These are phyloP conservation scores for Taphrina pruni DNA, from an alignment of 1,139 yeast species.

Conservation along the genomic window DNA sequence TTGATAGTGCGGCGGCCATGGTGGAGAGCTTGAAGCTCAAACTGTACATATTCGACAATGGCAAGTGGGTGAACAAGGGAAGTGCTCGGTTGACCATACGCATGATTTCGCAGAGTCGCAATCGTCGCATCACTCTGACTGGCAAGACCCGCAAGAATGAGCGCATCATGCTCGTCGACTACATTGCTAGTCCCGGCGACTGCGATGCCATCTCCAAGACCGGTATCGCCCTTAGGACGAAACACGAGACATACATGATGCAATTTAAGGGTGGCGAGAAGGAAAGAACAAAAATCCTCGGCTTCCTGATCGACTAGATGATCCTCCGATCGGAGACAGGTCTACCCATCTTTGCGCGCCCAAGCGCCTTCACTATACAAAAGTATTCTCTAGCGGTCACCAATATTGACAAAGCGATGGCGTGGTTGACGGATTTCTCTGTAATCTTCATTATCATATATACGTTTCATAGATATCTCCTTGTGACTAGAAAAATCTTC, in stretches of 20 bases:
- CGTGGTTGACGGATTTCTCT: background rate
- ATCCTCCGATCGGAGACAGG: background rate
- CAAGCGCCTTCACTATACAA: background rate
- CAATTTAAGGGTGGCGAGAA: constrained; percentile 40
- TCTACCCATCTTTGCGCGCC: too few relatives aligned
- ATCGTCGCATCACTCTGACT: constrained; percentile 33
- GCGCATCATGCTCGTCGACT: constrained; percentile 26
- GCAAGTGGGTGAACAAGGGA: constrained; percentile 40
- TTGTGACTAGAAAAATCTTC: too few relatives aligned
- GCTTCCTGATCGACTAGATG: constrained; percentile 14
- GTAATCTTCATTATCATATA: background rate
- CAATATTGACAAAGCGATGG: background rate
- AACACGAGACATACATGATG: constrained; percentile 31
- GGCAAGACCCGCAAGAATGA: constrained; percentile 37
- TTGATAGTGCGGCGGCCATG: constrained; percentile 14
- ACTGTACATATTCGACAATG: constrained; percentile 30
- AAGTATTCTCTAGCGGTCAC: background rate
- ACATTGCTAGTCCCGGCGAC: constrained; percentile 27
- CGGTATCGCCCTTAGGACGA: constrained; percentile 28
- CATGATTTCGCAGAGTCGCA: constrained; percentile 23
- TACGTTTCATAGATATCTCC: background rate
- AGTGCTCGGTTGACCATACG: constrained; percentile 28
- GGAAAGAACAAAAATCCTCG: constrained; percentile 27
- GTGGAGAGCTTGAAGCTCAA: constrained; percentile 33
- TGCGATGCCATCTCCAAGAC: constrained; percentile 35